Conservation (phyloP, 192 early-diverging fungal genomes). For the Podila minutissima region DNA sequence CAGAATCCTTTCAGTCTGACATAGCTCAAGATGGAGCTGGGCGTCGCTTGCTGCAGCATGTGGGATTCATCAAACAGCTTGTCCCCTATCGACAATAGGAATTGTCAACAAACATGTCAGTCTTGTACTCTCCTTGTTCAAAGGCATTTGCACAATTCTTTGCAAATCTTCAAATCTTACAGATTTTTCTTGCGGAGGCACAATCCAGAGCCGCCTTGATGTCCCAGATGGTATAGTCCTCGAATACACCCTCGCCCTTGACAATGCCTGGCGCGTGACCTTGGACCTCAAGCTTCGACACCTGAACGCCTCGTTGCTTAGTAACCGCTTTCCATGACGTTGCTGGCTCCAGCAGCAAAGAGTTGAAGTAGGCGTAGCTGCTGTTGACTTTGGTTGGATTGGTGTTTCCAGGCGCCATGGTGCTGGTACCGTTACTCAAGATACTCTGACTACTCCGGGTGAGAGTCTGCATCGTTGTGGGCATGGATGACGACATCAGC, state of each 20-base stretch:
- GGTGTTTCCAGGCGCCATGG: slow-evolving; percentile 30
- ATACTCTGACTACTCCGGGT: slow-evolving; percentile 33
- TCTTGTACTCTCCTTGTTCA: no score
- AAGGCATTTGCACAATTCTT: background rate
- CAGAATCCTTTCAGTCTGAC: slow-evolving; percentile 56
- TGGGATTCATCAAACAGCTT: slow-evolving; percentile 54
- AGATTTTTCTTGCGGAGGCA: slow-evolving; percentile 50
- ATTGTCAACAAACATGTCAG: background rate
- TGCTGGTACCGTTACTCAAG: slow-evolving; percentile 40
- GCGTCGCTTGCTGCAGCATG: slow-evolving; percentile 46
- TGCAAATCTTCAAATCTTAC: slow-evolving; percentile 19
- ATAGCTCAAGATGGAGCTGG: slow-evolving; percentile 52
- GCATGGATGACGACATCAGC: slow-evolving; percentile 48
- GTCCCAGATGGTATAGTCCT: slow-evolving; percentile 60
- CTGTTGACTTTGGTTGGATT: slow-evolving; percentile 44
- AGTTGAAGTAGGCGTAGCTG: slow-evolving; percentile 41
- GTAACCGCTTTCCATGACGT: slow-evolving; percentile 41
- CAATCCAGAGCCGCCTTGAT: slow-evolving; percentile 57
- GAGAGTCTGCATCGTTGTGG: slow-evolving; percentile 34
- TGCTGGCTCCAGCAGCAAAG: slow-evolving; percentile 36
- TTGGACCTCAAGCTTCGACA: slow-evolving; percentile 43
- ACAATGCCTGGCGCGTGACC: slow-evolving; percentile 51
- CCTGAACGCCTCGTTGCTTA: slow-evolving; percentile 33
- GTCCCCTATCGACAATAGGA: slow-evolving; percentile 45
- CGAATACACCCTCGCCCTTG: slow-evolving; percentile 51